A percentile compares a stretch with the other conserved stretches of the same genome.
phyloP scores from a whole-genome alignment of 169 alveolate species.

The Plasmodium gaboni region DNA sequence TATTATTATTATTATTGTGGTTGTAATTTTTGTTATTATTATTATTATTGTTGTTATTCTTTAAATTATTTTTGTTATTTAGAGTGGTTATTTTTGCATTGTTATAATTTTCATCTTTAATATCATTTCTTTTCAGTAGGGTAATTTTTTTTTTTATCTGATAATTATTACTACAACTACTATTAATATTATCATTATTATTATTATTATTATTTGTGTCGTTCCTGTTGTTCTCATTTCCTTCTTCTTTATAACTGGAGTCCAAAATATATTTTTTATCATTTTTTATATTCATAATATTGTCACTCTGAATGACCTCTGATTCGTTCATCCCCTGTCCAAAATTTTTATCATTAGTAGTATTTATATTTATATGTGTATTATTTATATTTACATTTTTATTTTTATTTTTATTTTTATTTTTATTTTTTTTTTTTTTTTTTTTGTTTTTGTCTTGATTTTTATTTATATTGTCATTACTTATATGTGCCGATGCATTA shows the following conservation, averaged over 20 bases:
- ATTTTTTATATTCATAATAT: not conserved
- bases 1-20: not conserved
- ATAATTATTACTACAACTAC: not conserved
- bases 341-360: too few relatives aligned
- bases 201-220: not conserved
- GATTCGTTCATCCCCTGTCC: too few relatives aligned
- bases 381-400: too few relatives aligned
- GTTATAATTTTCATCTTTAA: conserved; percentile 14
- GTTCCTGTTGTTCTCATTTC: not conserved
- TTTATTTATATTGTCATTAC: too few relatives aligned
- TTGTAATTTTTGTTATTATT: not conserved
- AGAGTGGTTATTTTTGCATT: not conserved
- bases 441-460: too few relatives aligned
- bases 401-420: too few relatives aligned
- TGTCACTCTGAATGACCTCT: too few relatives aligned
- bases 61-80: not conserved
- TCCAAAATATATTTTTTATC: not conserved
- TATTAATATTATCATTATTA: not conserved
- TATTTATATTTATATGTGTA: too few relatives aligned
- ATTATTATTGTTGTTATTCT: not conserved
- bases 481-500: too few relatives aligned
- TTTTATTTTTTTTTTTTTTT: too few relatives aligned
- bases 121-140: conserved; percentile 34
- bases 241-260: not conserved
- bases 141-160: conserved; percentile 23